These are phyloP conservation scores for Rhodotorula sphaerocarpa DNA, from an alignment of 768 basidiomycete genomes.

Conservation along the genomic window DNA sequence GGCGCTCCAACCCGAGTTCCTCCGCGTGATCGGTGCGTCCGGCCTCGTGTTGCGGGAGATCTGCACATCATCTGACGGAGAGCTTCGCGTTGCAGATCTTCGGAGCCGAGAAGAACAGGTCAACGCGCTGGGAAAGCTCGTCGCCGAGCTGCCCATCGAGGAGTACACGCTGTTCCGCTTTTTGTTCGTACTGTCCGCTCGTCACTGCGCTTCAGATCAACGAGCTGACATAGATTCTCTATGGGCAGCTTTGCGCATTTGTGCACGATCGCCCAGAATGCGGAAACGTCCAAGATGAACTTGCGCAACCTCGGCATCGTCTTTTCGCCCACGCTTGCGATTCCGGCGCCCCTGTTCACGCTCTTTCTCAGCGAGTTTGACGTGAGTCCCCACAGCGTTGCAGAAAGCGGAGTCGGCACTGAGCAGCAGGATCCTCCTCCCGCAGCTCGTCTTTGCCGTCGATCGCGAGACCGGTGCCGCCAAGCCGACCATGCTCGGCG, in stretches of 20 bases:
- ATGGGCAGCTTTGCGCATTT: conserved; percentile 54
- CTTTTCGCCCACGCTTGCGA: conserved; percentile 92
- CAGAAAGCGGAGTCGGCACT: no score
- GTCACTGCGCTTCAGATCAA: background rate
- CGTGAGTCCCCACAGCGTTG: conserved; percentile 2
- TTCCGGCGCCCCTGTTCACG: conserved; percentile 58
- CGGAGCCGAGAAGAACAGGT: conserved; percentile 81
- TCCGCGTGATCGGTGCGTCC: conserved; percentile 82
- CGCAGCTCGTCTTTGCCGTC: conserved; percentile 34
- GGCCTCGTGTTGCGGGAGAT: no score
- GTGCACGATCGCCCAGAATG: conserved; percentile 87
- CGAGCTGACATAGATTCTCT: background rate
- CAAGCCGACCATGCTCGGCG: conserved; percentile 21
- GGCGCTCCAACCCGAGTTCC: conserved; percentile 81
- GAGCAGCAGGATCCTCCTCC: fast-evolving
- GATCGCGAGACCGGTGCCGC: conserved; percentile 28
- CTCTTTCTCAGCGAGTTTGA: conserved; percentile 35
- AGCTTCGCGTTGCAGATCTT: conserved; percentile 61
- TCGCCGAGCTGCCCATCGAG: conserved; percentile 74
- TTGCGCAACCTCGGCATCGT: conserved; percentile 98
- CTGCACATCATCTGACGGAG: no score
- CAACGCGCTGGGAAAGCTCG: conserved; percentile 71
- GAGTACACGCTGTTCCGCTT: conserved; percentile 93
- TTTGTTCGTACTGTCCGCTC: conserved; percentile 52
- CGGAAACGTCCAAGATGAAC: conserved; percentile 89